A percentile compares a stretch with the other conserved stretches of the same genome.
These are phyloP conservation scores for Cucumis cinereus DNA, from an alignment of 306 rosid species.

Conservation along the genomic window DNA sequence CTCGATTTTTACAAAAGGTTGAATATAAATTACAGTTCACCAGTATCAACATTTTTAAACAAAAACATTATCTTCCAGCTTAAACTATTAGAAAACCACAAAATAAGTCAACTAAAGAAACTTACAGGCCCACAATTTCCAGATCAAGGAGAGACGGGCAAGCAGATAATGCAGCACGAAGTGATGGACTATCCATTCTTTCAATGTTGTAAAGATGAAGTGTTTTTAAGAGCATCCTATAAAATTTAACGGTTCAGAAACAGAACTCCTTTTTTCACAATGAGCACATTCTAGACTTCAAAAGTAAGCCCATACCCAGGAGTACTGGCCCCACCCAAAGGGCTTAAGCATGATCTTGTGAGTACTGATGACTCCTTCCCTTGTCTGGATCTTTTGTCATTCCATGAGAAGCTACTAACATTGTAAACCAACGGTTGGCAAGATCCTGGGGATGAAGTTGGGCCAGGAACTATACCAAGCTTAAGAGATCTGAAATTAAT, in stretches of 20 bases:
- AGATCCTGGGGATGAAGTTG: slow-evolving; percentile 46
- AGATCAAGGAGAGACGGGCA: slow-evolving; percentile 89
- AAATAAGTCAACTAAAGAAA: slow-evolving; percentile 14
- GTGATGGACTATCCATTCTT: slow-evolving; percentile 81
- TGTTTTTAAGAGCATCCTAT: slow-evolving; percentile 62
- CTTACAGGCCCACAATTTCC: slow-evolving; percentile 98
- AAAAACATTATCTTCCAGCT: not conserved
- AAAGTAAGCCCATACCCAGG: slow-evolving; percentile 57
- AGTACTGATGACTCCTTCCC: slow-evolving; percentile 91
- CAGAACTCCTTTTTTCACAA: not conserved
- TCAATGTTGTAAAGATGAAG: slow-evolving; percentile 88
- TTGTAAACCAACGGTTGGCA: slow-evolving; percentile 65
- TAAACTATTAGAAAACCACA: slow-evolving; percentile 12
- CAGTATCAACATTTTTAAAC: not conserved
- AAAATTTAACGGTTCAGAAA: slow-evolving; percentile 13
- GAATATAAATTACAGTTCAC: not conserved
- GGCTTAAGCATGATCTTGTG: slow-evolving; percentile 83
- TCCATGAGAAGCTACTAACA: slow-evolving; percentile 76
- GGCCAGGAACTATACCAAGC: slow-evolving; percentile 78
- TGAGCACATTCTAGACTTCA: slow-evolving; percentile 11
- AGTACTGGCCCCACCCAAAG: slow-evolving; percentile 57
- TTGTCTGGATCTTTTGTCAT: slow-evolving; percentile 90
- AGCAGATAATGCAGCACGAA: slow-evolving; percentile 55
- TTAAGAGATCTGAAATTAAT: slow-evolving; percentile 66
- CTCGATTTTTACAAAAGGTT: not conserved